Percentiles rank a stretch among this genome's conserved stretches.
Conservation (phyloP, 1,284 basidiomycete genomes). For the Farysia itapuensis region DNA sequence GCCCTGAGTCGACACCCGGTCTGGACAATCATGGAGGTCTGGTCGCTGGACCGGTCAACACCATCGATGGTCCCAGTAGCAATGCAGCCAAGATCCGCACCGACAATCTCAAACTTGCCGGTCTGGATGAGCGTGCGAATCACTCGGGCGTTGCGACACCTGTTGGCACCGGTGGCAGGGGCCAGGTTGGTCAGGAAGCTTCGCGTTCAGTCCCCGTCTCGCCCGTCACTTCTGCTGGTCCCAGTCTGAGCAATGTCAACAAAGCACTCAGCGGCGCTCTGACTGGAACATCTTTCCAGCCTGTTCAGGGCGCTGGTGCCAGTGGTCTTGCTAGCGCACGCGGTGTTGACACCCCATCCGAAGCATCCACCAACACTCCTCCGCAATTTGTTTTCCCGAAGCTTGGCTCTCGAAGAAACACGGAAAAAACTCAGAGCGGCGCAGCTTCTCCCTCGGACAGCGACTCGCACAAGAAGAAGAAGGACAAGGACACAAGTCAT, state of each 20-base stretch:
- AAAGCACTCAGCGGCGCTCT: conserved; percentile 32
- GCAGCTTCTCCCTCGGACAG: conserved; percentile 27
- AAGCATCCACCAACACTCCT: conserved; percentile 24
- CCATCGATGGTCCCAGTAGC: conserved; percentile 25
- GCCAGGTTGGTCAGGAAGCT: conserved; percentile 2
- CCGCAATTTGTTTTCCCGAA: conserved; percentile 57
- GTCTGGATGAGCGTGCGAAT: conserved; percentile 24
- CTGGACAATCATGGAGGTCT: conserved; percentile 3
- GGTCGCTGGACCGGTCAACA: conserved; percentile 23
- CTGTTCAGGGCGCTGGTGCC: conserved; percentile 40
- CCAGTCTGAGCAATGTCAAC: conserved; percentile 12
- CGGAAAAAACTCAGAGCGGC: conserved; percentile 19
- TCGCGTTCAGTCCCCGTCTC: conserved; percentile 6
- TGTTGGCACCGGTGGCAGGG: conserved; percentile 37
- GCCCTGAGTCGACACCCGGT: conserved; percentile 3
- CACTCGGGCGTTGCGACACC: conserved; percentile 33
- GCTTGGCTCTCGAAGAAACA: conserved; percentile 42
- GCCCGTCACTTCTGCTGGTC: neutral
- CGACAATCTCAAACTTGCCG: conserved; percentile 30
- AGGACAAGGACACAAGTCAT: conserved; percentile 25
- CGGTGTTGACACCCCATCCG: conserved; percentile 26
- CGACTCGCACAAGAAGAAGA: conserved; percentile 41
- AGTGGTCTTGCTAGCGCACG: conserved; percentile 44
- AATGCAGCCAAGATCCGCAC: conserved; percentile 20
- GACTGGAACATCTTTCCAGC: conserved; percentile 27